Evolutionary conservation across 495 filamentous ascomycete genomes (phyloP).

Genomic region (Xylaria venustula): DNA sequence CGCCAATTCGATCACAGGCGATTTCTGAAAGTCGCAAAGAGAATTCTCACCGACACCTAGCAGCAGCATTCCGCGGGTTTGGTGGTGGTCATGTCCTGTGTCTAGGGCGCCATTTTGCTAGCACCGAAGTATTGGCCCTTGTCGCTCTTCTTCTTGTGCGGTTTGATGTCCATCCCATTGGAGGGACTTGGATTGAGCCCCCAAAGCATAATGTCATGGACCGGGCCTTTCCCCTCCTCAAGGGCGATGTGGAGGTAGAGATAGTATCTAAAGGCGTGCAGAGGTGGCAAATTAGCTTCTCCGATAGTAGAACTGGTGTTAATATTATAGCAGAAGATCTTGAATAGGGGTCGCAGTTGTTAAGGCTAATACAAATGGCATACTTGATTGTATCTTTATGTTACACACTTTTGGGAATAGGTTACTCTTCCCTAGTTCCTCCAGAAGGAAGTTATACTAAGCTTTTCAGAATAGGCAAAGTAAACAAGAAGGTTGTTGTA

Average conservation of each 20-base stretch:
- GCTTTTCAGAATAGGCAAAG: no score
- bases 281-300: constrained; percentile 1
- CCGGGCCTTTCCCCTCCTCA: neutral
- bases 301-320: constrained; percentile 9
- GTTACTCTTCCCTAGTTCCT: no score
- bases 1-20: constrained; percentile 23
- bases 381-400: no score
- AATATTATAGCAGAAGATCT: constrained; percentile 8
- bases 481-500: no score
- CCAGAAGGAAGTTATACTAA: no score
- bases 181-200: neutral
- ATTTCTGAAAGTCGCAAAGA: constrained; percentile 15
- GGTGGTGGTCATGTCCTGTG: constrained; percentile 23
- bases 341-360: no score
- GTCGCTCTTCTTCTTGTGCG: constrained; percentile 10
- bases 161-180: constrained; percentile 5
- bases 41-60: constrained; percentile 11
- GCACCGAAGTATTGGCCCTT: constrained; percentile 19
- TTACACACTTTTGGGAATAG: no score
- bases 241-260: neutral
- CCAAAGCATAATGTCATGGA: neutral
- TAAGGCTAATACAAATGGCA: no score
- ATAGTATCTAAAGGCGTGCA: neutral
- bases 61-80: constrained; percentile 25
- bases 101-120: constrained; percentile 26